Evolutionary conservation across 2,329 filamentous ascomycete species (phyloP).

Genomic region (Claviceps capensis): DNA sequence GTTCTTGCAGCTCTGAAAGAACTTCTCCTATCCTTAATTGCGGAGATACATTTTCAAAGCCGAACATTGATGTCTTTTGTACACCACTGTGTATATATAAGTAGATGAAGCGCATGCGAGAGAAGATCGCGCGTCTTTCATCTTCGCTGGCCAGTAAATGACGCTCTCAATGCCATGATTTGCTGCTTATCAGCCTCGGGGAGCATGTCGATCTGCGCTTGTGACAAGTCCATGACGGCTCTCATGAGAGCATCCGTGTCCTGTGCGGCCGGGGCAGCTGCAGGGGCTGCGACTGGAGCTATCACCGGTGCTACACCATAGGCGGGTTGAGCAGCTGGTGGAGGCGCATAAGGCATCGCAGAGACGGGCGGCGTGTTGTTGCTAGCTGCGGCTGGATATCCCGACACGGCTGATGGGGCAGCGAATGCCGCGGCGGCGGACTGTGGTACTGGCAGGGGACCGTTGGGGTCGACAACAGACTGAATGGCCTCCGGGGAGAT

Average conservation of each 20-base stretch:
- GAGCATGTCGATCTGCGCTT: conserved; percentile 66
- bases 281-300: conserved; percentile 16
- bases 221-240: conserved; percentile 68
- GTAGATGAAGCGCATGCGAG: neutral
- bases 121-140: conserved; percentile 2
- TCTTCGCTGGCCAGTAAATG: conserved; percentile 34
- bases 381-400: conserved; percentile 23
- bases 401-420: conserved; percentile 18
- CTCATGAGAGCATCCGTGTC: conserved; percentile 64
- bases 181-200: conserved; percentile 64
- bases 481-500: conserved; percentile 75
- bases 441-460: conserved; percentile 22
- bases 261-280: conserved; percentile 16
- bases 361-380: conserved; percentile 36
- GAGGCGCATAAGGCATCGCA: conserved; percentile 31
- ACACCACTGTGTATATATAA: neutral
- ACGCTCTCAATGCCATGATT: conserved; percentile 62
- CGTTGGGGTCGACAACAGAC: conserved; percentile 57
- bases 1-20: no score
- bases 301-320: conserved; percentile 20
- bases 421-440: conserved; percentile 21
- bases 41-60: no score
- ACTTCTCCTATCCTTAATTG: no score
- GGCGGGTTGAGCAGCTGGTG: conserved; percentile 19
- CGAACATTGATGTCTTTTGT: no score